Evolutionary conservation across 345 rosid genomes (phyloP).

Genomic region (Salix exigua): DNA sequence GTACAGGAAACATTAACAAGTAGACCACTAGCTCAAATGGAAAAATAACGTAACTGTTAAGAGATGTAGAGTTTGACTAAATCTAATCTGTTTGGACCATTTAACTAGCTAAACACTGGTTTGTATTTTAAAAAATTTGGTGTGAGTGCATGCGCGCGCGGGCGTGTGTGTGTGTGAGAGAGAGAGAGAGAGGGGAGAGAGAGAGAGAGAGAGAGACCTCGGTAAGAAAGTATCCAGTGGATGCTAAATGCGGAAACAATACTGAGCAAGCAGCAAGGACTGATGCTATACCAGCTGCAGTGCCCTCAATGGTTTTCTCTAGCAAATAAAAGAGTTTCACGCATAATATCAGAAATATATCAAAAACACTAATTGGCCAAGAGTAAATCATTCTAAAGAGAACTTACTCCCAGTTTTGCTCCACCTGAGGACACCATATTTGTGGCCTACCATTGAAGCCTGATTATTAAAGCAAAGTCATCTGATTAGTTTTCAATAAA

Average conservation of each 20-base stretch:
- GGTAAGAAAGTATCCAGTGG: conserved; percentile 67
- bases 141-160: too few relatives aligned
- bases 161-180: not conserved
- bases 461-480: conserved; percentile 21
- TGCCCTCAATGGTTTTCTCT: conserved; percentile 97
- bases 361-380: not conserved
- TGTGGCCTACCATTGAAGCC: conserved; percentile 98
- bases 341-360: conserved; percentile 12
- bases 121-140: too few relatives aligned
- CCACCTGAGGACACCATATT: conserved; percentile 93
- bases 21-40: not conserved
- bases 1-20: not conserved
- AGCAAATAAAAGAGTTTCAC: conserved; percentile 17
- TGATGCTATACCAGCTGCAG: conserved; percentile 92
- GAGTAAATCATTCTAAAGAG: not conserved
- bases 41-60: not conserved
- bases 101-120: too few relatives aligned
- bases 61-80: too few relatives aligned
- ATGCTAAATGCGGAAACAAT: conserved; percentile 79
- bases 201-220: conserved; percentile 48
- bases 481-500: too few relatives aligned
- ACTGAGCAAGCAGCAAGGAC: conserved; percentile 73
- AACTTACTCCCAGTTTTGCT: conserved; percentile 83
- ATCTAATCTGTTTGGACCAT: too few relatives aligned
- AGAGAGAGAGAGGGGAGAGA: conserved; percentile 17